phyloP scores from a whole-genome alignment of 1,284 basidiomycete genomes.

The Ceratorhiza oryzae-sativae region DNA sequence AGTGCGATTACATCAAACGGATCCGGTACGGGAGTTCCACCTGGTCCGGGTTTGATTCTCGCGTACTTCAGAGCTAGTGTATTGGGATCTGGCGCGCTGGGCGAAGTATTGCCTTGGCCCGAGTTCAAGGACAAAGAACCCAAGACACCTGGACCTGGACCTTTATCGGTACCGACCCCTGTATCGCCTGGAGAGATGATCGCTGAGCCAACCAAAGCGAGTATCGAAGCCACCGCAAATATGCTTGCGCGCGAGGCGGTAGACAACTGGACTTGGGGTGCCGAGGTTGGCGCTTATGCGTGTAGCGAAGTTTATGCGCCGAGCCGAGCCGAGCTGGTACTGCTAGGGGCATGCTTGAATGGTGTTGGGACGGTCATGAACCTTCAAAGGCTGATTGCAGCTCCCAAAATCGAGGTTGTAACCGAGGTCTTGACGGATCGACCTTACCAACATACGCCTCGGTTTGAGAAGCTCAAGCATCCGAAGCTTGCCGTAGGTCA shows the following conservation, averaged over 20 bases:
- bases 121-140: constrained; percentile 11
- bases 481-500: constrained; percentile 58
- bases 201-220: constrained; percentile 24
- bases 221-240: constrained; percentile 17
- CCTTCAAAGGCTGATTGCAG: not conserved
- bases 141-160: constrained; percentile 23
- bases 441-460: constrained; percentile 15
- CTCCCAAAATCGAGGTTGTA: constrained; percentile 35
- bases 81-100: constrained; percentile 18
- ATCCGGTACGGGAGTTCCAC: constrained; percentile 3
- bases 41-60: constrained; percentile 24
- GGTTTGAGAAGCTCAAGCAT: constrained; percentile 61
- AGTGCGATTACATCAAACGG: constrained; percentile 12
- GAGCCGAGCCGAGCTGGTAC: constrained; percentile 20
- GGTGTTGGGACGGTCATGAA: not conserved
- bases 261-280: constrained; percentile 34
- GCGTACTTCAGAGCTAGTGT: constrained; percentile 17
- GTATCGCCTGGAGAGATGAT: constrained; percentile 38
- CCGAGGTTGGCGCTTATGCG: not conserved
- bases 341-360: constrained; percentile 24
- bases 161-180: constrained; percentile 41
- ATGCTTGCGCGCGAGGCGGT: constrained; percentile 29
- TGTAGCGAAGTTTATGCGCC: not conserved
- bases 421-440: constrained; percentile 40
- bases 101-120: constrained; percentile 23